Evolutionary conservation across 2,329 filamentous ascomycete genomes (phyloP), one percentile per base, ranked within the genome.

Genomic region (Thermomyces lanuginosus): DNA sequence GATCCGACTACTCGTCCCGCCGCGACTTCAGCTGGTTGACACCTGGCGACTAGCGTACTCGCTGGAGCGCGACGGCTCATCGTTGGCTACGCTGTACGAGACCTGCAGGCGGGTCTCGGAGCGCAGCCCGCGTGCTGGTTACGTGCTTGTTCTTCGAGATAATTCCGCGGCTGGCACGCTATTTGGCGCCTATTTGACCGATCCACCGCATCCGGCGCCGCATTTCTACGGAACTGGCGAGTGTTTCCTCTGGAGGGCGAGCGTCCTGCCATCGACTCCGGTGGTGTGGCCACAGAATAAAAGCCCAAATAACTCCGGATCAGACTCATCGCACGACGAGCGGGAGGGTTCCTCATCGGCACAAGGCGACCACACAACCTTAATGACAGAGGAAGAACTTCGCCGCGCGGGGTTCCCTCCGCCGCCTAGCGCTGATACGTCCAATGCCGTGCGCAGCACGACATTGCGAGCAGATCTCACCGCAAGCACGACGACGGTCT

Each of bases 161-260:
- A 68, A 69, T 11, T 54, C 49, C 3, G 31, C 29, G 10, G 41
- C 44, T 13, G 45, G 48, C 24, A 46, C 55, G 14, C 67, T 82
- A 21, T 98, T 98, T 49, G 89, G 89, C 45, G 84, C 84, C 28
- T 95, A 95, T 51, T 70, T 95, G 28, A 91, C 82, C 27, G 86
- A 98, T 49, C 65, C 78, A 26, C 84, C 86, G 7, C 79, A 77
- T 40, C 80, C 82, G 0, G 63, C 72, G 1, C 58, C 81, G 2
- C 78, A 84, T 36, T 98, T 92, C 61, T 98, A 80, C 51, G 89
- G 89, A 43, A 93, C 82, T 8, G 89, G 89, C 43, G 89, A 98
- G 54, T 95, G 86, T 55, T 98, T 91, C 52, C 69, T 91, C 36
- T 91, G 81, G 81, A 71, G 78, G 24, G 76, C 79, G 1, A 72